A percentile compares a stretch with the other conserved stretches of the same genome.
Evolutionary conservation across 805 yeast species (phyloP).

Genomic region (Danielia oregonensis): DNA sequence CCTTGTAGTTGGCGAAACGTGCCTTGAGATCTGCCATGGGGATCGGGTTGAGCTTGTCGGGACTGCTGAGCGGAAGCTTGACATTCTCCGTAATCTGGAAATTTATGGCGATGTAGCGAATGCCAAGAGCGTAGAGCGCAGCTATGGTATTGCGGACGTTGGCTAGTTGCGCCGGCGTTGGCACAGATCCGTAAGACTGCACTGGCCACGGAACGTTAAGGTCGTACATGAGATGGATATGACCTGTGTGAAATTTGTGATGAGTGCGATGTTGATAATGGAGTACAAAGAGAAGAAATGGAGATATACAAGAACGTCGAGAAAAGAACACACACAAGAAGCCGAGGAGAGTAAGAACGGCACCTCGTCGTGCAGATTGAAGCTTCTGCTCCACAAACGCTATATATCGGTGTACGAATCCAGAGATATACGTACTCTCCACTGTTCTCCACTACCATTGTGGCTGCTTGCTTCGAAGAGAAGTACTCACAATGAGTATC

Average conservation of each 20-base stretch:
- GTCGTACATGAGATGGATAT: constrained; percentile 45
- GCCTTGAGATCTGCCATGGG: constrained; percentile 30
- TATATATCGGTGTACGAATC: too few relatives aligned
- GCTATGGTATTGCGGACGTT: constrained; percentile 47
- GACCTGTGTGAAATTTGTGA: constrained; percentile 1
- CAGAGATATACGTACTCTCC: too few relatives aligned
- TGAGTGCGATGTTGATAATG: constrained; percentile 4
- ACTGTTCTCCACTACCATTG: too few relatives aligned
- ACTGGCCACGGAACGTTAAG: constrained; percentile 75
- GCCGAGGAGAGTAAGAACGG: too few relatives aligned
- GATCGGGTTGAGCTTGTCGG: constrained; percentile 45
- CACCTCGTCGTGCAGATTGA: too few relatives aligned
- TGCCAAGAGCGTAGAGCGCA: constrained; percentile 59
- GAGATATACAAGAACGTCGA: neutral
- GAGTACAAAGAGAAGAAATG: neutral
- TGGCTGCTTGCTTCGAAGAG: too few relatives aligned
- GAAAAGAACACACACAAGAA: neutral
- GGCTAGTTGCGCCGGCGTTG: constrained; percentile 39
- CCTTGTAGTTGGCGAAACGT: constrained; percentile 23
- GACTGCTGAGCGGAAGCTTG: constrained; percentile 47
- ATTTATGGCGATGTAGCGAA: constrained; percentile 75
- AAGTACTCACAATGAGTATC: too few relatives aligned
- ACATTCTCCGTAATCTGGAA: constrained; percentile 49
- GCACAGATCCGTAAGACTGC: constrained; percentile 39
- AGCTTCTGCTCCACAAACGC: too few relatives aligned